Evolutionary conservation across 257 asterid genomes (phyloP), one percentile per base, ranked within the genome.

Genomic region (Fraxinus cuspidata): DNA sequence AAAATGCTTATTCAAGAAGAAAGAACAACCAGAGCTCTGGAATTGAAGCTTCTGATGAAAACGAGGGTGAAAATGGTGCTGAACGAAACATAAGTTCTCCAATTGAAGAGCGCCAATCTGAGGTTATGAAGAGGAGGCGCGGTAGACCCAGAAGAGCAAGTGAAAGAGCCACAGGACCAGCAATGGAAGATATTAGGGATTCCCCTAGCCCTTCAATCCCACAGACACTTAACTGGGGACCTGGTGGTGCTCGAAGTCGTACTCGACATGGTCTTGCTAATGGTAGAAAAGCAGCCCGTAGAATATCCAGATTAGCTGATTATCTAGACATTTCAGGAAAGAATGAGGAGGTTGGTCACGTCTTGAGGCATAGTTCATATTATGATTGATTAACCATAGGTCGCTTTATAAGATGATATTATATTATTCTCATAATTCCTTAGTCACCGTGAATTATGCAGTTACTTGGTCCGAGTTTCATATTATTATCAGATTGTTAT

Each of bases 181-280:
- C 32, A 3, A 72, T 79, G 72, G 80, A 82, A 70, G 80, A 74
- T 29, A 76, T 23, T 27, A 72, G 70, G 29, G 75, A 38, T 56
- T 73, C 79, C 31, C 74, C 75, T 53, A 81, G 75, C 34, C 67
- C 70, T 49, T 32, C 66, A 37, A 84, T 65, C 70, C 81, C 79
- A 27, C 83, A 80, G 63, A 73, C 70, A 29, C 83, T 82, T 27
- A 76, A 86, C 25, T 84, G 90, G 88, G 90, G 85, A 25, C 44
- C 85, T 77, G 85, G 85, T 70, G 88, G 86, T 70, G 77, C 73
- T 70, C 81, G 90, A 66, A 86, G 88, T 77, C 80, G 82, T 18
- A 70, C 70, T 71, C 81, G 40, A 35, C 40, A 35, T 35, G 40
- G 40, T 35, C 40, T 5, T 6, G 40, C 40, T 6, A 35, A 85